Evolutionary conservation across 331 rosid species (phyloP), one percentile per base, ranked within the genome.

Genomic region (Saraca asoca): DNA sequence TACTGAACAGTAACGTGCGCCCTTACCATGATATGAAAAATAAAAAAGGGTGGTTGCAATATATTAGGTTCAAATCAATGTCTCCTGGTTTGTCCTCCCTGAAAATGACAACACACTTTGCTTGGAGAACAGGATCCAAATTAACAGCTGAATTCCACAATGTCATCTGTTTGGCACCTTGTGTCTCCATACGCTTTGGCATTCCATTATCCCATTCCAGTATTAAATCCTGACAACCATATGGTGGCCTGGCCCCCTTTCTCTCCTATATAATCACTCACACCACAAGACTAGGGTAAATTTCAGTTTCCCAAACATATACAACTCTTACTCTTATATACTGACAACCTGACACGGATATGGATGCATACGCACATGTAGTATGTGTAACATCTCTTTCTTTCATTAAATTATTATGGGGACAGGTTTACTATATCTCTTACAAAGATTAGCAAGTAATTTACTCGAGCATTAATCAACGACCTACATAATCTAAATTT

Each of bases 51-150:
- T 52, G 52, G 70, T 68, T 63, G 59, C 46, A 59, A 76, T 64
- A 24, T 24, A 24, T 37, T 64, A 33, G 72, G 77, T 81, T 73
- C 74, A 52, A 73, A 81, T 81, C 85, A 69, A 5, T 81, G 85
- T 81, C 79, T 69, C 82, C 68, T 49, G 35, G 71, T 70, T 2
- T 79, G 74, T 79, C 74, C 50, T 59, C 63, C 75, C n/a, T 69
- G 79, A 81, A 73, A 81, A 75, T 58, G 85, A 81, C 85, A 69
- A 77, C 65, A 76, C 82, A 53, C 72, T 71, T 75, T 72, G 76
- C 76, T 56, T 64, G 58, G 50, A 72, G 51, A 37, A 58, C 70
- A 58, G 81, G 73, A 73, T 80, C 79, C 73, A 57, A 72, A 59
- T 68, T 57, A 37, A 14, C 60, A 61, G 46, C 51, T 65, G 12